Conservation (phyloP, 306 rosid genomes). For the Dalbergia cultrata region DNA sequence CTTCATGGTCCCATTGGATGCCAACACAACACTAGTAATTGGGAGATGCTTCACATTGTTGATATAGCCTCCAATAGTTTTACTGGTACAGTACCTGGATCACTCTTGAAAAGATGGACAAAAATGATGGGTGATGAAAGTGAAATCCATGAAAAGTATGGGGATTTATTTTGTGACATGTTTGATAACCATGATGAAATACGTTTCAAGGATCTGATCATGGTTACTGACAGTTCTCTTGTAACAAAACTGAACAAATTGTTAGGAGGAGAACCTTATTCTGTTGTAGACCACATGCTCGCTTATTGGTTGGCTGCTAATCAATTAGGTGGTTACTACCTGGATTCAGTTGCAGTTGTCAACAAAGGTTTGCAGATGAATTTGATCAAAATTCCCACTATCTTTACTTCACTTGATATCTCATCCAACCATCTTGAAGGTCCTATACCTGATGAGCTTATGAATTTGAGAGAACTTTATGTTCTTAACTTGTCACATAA, state of each 20-base stretch:
- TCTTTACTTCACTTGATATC: constrained; percentile 32
- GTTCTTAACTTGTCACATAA: too few species aligned
- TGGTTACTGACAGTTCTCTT: neutral
- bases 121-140: constrained; percentile 36
- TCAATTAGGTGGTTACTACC: constrained; percentile 9
- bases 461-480: too few species aligned
- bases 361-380: neutral
- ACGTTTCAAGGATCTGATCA: neutral
- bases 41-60: constrained; percentile 46
- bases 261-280: too few species aligned
- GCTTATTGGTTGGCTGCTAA: neutral
- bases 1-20: constrained; percentile 23
- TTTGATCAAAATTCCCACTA: neutral
- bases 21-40: constrained; percentile 30
- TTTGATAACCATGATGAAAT: neutral
- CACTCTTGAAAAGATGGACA: constrained; percentile 37
- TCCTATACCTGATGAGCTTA: too few species aligned
- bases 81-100: constrained; percentile 37
- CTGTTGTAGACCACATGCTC: neutral
- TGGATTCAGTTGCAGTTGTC: too few species aligned
- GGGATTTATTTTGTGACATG: neutral
- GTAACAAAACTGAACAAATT: neutral
- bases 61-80: constrained; percentile 52
- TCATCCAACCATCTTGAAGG: constrained; percentile 11
- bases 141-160: neutral